These are phyloP conservation scores for Wickerhamiella infanticola DNA, from an alignment of 1,139 yeast genomes.

Conservation along the genomic window DNA sequence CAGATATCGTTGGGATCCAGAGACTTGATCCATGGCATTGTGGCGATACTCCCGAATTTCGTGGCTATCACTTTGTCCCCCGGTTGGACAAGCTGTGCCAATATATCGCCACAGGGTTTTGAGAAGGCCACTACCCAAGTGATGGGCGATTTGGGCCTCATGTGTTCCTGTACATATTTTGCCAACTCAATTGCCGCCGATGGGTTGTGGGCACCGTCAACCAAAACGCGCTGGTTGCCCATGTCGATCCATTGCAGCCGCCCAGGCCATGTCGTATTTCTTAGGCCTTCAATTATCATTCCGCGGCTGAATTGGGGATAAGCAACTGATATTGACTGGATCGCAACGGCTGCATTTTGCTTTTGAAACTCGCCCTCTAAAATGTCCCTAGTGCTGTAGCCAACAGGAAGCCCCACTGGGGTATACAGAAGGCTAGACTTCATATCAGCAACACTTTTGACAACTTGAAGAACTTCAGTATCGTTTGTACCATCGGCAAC, in stretches of 20 bases:
- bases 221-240: conserved; percentile 50
- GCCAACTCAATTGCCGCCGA: conserved; percentile 63
- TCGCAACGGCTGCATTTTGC: conserved; percentile 54
- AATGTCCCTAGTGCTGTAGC: neutral
- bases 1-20: conserved; percentile 25
- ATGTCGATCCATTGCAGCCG: conserved; percentile 25
- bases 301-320: conserved; percentile 16
- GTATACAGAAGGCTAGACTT: conserved; percentile 1
- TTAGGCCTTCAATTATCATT: conserved; percentile 36
- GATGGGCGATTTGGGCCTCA: conserved; percentile 22
- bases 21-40: conserved; percentile 83
- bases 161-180: conserved; percentile 25
- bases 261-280: conserved; percentile 28
- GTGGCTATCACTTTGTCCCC: conserved; percentile 48
- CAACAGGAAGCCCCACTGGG: conserved; percentile 1
- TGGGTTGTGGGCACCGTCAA: conserved; percentile 91
- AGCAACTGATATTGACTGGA: conserved; percentile 35
- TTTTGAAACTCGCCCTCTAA: conserved; percentile 53
- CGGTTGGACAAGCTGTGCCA: conserved; percentile 35
- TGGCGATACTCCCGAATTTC: conserved; percentile 51
- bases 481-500: conserved; percentile 61
- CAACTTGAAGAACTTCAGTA: conserved; percentile 32
- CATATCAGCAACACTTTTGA: conserved; percentile 14
- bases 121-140: conserved; percentile 64
- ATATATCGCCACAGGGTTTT: conserved; percentile 39